These are phyloP conservation scores for Colletotrichum spaethianum DNA, from an alignment of 2,329 filamentous ascomycete genomes.

Conservation along the genomic window DNA sequence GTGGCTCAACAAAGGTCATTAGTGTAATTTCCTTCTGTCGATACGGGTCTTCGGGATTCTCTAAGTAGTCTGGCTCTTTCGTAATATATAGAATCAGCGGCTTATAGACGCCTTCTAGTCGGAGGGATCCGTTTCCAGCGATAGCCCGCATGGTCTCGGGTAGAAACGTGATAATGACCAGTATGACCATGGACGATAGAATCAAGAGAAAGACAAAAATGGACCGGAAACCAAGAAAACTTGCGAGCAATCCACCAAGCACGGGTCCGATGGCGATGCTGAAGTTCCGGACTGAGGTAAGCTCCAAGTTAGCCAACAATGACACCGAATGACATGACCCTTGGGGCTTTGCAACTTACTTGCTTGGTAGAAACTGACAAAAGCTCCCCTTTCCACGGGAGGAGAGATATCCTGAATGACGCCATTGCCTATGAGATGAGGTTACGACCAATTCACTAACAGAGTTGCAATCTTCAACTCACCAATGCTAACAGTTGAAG, in stretches of 20 bases:
- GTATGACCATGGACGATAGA: conserved; percentile 15
- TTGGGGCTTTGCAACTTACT: conserved; percentile 44
- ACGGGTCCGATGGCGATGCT: conserved; percentile 52
- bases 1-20: conserved; percentile 52
- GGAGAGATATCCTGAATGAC: conserved; percentile 52
- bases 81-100: conserved; percentile 42
- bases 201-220: conserved; percentile 46
- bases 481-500: conserved; percentile 64
- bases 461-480: conserved; percentile 28
- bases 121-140: conserved; percentile 47
- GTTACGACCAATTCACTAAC: neutral
- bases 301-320: conserved; percentile 16
- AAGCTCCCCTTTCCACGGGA: conserved; percentile 47
- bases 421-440: conserved; percentile 45
- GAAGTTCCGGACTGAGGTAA: conserved; percentile 46
- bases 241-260: conserved; percentile 49
- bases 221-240: conserved; percentile 48
- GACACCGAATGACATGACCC: neutral
- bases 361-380: conserved; percentile 51
- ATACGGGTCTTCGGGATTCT: conserved; percentile 38
- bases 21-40: conserved; percentile 45
- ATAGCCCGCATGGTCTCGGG: conserved; percentile 49
- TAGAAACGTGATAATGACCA: conserved; percentile 45
- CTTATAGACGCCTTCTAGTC: conserved; percentile 46
- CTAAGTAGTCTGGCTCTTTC: conserved; percentile 37